Conservation (phyloP, 2,329 filamentous ascomycete genomes). For the Phyllosticta capitalensis region DNA sequence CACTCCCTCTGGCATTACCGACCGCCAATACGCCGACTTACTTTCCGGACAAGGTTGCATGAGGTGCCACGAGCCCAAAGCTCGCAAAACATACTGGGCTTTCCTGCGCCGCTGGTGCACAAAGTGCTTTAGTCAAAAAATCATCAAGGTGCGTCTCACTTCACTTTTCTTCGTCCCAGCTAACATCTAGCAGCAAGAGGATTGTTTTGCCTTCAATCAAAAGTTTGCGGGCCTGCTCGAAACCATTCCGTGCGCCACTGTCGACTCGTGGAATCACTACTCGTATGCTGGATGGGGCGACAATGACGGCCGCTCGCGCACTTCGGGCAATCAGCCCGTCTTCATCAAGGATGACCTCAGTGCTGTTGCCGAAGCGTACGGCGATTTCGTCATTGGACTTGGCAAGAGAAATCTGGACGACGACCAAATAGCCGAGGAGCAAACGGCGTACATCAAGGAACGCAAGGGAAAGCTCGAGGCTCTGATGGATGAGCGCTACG, state of each 20-base stretch:
- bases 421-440: slow-evolving; percentile 15
- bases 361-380: not conserved
- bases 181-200: slow-evolving; percentile 20
- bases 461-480: slow-evolving; percentile 1
- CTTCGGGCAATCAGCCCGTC: slow-evolving; percentile 10
- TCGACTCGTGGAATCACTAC: slow-evolving; percentile 32
- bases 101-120: slow-evolving; percentile 35
- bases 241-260: slow-evolving; percentile 24
- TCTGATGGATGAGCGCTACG: slow-evolving; percentile 20
- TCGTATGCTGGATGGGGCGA: slow-evolving; percentile 24
- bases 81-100: slow-evolving; percentile 35
- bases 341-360: slow-evolving; percentile 9
- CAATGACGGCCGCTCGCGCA: slow-evolving; percentile 24
- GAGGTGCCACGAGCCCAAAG: slow-evolving; percentile 25
- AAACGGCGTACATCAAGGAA: slow-evolving; percentile 17
- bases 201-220: slow-evolving; percentile 18
- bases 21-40: slow-evolving; percentile 32
- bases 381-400: not conserved
- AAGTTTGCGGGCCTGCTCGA: slow-evolving; percentile 16
- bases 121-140: slow-evolving; percentile 26
- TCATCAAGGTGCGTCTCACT: slow-evolving; percentile 14
- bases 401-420: not conserved
- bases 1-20: slow-evolving; percentile 26
- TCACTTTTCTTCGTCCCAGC: slow-evolving; percentile 7
- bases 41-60: slow-evolving; percentile 31